phyloP scores from a whole-genome alignment of 768 basidiomycete species.

The Lactifluus piperatus region DNA sequence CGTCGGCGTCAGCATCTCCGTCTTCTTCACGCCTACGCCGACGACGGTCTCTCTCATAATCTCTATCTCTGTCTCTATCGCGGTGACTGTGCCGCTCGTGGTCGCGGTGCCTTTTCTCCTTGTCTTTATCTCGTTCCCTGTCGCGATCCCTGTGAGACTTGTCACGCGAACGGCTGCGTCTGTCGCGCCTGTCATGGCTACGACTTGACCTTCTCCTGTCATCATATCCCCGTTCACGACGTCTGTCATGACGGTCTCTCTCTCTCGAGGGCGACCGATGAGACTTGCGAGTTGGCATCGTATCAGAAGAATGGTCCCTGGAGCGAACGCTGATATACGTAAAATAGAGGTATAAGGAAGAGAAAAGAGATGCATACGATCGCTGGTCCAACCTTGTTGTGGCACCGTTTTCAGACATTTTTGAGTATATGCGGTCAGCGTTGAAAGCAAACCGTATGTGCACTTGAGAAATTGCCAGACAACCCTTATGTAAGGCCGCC shows the following conservation, averaged over 20 bases:
- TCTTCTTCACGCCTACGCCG: slow-evolving; percentile 65
- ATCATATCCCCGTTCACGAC: slow-evolving; percentile 43
- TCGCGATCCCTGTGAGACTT: slow-evolving; percentile 38
- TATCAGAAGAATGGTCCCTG: slow-evolving; percentile 71
- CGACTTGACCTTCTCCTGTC: slow-evolving; percentile 56
- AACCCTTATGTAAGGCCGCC: slow-evolving; percentile 10
- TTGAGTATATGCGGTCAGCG: neutral
- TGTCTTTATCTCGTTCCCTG: slow-evolving; percentile 38
- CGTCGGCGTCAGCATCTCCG: slow-evolving; percentile 41
- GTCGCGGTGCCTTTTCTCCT: slow-evolving; percentile 40
- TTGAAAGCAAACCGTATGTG: slow-evolving; percentile 1
- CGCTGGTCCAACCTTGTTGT: slow-evolving; percentile 17
- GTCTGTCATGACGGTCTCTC: slow-evolving; percentile 45
- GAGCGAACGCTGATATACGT: slow-evolving; percentile 32
- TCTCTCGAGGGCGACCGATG: slow-evolving; percentile 67
- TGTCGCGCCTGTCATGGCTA: slow-evolving; percentile 41
- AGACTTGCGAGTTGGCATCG: slow-evolving; percentile 61
- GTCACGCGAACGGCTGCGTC: slow-evolving; percentile 32
- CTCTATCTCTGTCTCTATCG: slow-evolving; percentile 36
- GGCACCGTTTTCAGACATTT: slow-evolving; percentile 17
- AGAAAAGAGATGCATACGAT: slow-evolving; percentile 15
- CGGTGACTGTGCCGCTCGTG: slow-evolving; percentile 46
- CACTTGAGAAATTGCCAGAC: neutral
- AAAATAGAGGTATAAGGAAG: neutral
- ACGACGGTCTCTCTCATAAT: slow-evolving; percentile 45